Percentiles rank a stretch among this genome's conserved stretches.
Conservation (phyloP, 106 monocot genomes). For the Ottelia alismoides region DNA sequence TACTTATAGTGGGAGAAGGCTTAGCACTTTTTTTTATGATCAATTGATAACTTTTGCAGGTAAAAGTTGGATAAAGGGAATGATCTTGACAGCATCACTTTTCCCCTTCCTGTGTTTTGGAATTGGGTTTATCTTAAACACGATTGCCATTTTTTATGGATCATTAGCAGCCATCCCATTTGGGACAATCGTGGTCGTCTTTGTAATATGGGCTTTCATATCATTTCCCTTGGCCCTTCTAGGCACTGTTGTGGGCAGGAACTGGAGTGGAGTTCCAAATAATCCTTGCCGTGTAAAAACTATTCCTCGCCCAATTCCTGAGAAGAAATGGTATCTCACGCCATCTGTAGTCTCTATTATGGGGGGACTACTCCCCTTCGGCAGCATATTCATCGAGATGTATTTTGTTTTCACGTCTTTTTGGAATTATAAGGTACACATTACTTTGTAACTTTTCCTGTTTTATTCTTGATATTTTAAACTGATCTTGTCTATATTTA, state of each 20-base stretch:
- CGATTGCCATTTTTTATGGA: constrained; percentile 30
- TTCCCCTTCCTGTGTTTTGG: constrained; percentile 25
- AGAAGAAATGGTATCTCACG: constrained; percentile 23
- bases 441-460: no score
- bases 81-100: constrained; percentile 18
- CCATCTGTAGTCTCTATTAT: constrained; percentile 18
- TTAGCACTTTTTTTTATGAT: no score
- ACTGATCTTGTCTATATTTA: no score
- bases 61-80: constrained; percentile 22
- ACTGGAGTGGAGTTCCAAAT: constrained; percentile 38
- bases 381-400: constrained; percentile 81
- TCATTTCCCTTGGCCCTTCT: constrained; percentile 68
- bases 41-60: no score
- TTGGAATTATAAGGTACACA: constrained; percentile 99
- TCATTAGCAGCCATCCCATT: constrained; percentile 58
- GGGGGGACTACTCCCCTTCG: constrained; percentile 22
- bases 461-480: no score
- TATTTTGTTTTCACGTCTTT: constrained; percentile 96
- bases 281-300: constrained; percentile 26
- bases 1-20: no score
- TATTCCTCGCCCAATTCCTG: constrained; percentile 18
- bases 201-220: constrained; percentile 72
- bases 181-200: constrained; percentile 72
- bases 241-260: constrained; percentile 66
- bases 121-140: constrained; percentile 16